phyloP scores from a whole-genome alignment of 2,329 filamentous ascomycete genomes.

The Phialophora macrospora region DNA sequence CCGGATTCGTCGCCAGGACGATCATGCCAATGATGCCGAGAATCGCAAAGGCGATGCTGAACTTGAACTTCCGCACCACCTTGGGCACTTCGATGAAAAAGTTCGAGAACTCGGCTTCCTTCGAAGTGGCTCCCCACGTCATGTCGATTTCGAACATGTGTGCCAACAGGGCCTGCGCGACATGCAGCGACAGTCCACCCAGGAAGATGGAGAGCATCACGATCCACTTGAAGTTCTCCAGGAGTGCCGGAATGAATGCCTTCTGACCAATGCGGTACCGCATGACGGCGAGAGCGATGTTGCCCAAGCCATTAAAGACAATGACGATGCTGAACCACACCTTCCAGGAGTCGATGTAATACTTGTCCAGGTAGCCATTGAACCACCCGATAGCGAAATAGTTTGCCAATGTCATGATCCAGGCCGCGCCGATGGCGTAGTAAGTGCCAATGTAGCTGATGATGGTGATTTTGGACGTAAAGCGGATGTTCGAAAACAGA shows the following conservation, averaged over 20 bases:
- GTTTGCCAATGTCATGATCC: slow-evolving; percentile 69
- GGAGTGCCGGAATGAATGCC: slow-evolving; percentile 55
- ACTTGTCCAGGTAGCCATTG: slow-evolving; percentile 68
- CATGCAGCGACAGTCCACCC: slow-evolving; percentile 78
- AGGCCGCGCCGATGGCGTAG: slow-evolving; percentile 72
- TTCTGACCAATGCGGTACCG: slow-evolving; percentile 66
- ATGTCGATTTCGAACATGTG: slow-evolving; percentile 86
- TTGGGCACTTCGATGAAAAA: slow-evolving; percentile 85
- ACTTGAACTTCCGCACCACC: slow-evolving; percentile 79
- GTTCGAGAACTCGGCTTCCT: slow-evolving; percentile 72
- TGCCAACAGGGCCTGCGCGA: slow-evolving; percentile 75
- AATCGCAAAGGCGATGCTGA: slow-evolving; percentile 52
- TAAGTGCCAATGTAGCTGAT: slow-evolving; percentile 73
- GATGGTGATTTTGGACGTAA: slow-evolving; percentile 71
- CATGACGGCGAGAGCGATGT: slow-evolving; percentile 64
- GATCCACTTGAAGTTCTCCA: slow-evolving; percentile 67
- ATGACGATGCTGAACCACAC: slow-evolving; percentile 67
- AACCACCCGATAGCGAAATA: slow-evolving; percentile 75
- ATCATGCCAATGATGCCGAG: slow-evolving; percentile 56
- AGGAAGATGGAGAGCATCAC: slow-evolving; percentile 74
- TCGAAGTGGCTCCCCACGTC: slow-evolving; percentile 82
- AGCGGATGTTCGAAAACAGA: slow-evolving; percentile 66
- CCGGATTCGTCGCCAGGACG: slow-evolving; percentile 48
- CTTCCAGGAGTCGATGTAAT: slow-evolving; percentile 70
- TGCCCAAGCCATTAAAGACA: slow-evolving; percentile 68